Base-by-base conservation (phyloP, 805 yeast genomes). In the Nakazawaea wyomingensis region DNA sequence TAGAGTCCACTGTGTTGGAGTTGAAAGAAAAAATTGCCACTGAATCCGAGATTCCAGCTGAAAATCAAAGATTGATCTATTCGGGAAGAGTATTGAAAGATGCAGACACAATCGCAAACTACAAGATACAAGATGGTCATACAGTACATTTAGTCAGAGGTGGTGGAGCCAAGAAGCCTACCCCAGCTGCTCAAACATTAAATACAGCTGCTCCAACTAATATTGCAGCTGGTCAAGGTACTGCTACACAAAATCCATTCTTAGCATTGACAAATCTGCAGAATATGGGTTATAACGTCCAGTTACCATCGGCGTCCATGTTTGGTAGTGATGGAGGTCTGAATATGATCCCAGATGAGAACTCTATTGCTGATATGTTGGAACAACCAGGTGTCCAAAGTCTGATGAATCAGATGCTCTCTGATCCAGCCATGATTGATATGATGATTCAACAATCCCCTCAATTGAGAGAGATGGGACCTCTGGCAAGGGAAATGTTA, bases 241-340 rank as follows among this genome's bases (percentile, higher is more conserved):
- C 95, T 0, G 86, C 83, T 62, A 19, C 27, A 21, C 40, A 42
- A 31, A 88, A 93, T 62, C 95, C 96, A 29, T 71, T 93, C 55
- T 90, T 96, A 9, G 96, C 85, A 50, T 70, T 91, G 50, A 91
- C 98, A 0, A 91, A 96, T 39, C 98, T 98, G 2, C 78, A 97
- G 43, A 93, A 89, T 57, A 97, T 98, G 2, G 99, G 99, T 1
- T 81, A 79, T 54, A 66, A 69, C 38, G 76, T 89, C 6, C 90
- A 88, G 54, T 70, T 93, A 62, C 98, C 99, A 4, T 74, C 85
- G 3, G 87, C 88, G 1, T 77, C 82, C 36, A 76, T 87, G 84
- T 89, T 91, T 66, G 96, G 96, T 1, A 90, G 96, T 21, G 97
- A 90, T 61, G 96, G 95, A 32, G 98, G 97, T 14, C 77, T 84